Base-by-base conservation (phyloP, 495 filamentous ascomycete species). In the Xylaria cubensis region DNA sequence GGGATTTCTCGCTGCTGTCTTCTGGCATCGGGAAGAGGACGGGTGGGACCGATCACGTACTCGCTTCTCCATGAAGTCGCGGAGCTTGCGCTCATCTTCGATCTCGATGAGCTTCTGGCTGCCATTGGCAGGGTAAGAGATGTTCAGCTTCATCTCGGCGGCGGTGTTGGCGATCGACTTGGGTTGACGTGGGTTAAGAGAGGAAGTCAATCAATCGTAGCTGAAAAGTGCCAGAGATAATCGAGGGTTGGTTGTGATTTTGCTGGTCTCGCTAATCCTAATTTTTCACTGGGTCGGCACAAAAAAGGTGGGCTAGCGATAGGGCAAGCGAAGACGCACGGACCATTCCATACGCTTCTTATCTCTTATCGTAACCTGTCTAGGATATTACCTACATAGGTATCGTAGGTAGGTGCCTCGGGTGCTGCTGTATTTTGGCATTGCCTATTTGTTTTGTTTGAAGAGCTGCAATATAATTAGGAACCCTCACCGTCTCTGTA, bases 91-190 rank as follows among this genome's bases (percentile, higher is more conserved):
- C 85, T 99, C 96, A 92, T 99, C 96, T 82, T 98, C 96, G 78
- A 99, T 87, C 81, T 99, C 96, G 87, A 99, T 91, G 77, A 99
- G 90, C 88, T 99, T 99, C 86, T 99, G 96, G 78, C 93, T 93
- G 90, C 96, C 96, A 88, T 98, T 98, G 88, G 94, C 92, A 80
- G 97, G 96, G 89, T 93, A 94, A 85, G 93, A 97, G 87, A 97
- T 95, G 90, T 97, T 97, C 89, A 97, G 88, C 92, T 97, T 93
- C 92, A 93, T 93, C 88, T 77, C 74, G 76, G 66, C 81, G 85
- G 77, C 75, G 80, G 73, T 69, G 75, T 77, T 72, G 74, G 75
- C 70, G 71, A 74, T 76, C 71, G 76, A 74, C 75, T 63, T 73
- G 62, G 64, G 71, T 46, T 69, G 69, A 73, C 71, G 67, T 72